Evolutionary conservation across 129 eudicot genomes (phyloP), one percentile per base, ranked within the genome.

Genomic region (Ambrosia trifida): DNA sequence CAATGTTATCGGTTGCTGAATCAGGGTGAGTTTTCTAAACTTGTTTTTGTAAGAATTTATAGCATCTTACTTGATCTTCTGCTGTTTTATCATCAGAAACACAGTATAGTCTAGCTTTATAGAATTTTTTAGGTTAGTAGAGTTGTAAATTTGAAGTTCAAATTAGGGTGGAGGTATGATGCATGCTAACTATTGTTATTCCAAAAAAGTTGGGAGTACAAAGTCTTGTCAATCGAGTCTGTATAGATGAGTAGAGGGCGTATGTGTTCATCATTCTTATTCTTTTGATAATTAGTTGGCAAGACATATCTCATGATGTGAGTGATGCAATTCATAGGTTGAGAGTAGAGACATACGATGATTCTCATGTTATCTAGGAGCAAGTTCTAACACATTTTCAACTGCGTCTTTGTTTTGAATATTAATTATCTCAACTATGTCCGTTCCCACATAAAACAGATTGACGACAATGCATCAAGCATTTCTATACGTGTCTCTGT

Each of bases 1-100:
- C 79, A 85, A 62, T 67, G 95, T 64, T 85, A 80, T 43, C 86
- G 95, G 11, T 78, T 91, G 90, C 87, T 91, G 82, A 91, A 78
- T 80, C 97, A 91, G 87, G 97, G 97, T 91, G 76, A 85, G 97
- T 83, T 79, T 59, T 64, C 30, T 13, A 17, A 51, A 31, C 20
- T 52, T 74, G 12, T 79, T 45, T 41, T 63, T 63, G 9, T 14
- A 33, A 18, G 74, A 76, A 19, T 68, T 68, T 3, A 19, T 44
- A 69, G 69, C 64, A 68, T 58, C 32, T 11, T 76, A 68, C 32
- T 18, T 11, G 11, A 12, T 31, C 49, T 57, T 24, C 30, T 44
- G 56, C 30, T 4, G 30, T 46, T 67, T 16, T 33, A 58, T 36
- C 19, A 56, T 56, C 3, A 31, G 41, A 14, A 61, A 62, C 52